These are phyloP conservation scores for Tolypocladium guangdongense DNA, from an alignment of 2,329 filamentous ascomycete genomes.

Conservation along the genomic window DNA sequence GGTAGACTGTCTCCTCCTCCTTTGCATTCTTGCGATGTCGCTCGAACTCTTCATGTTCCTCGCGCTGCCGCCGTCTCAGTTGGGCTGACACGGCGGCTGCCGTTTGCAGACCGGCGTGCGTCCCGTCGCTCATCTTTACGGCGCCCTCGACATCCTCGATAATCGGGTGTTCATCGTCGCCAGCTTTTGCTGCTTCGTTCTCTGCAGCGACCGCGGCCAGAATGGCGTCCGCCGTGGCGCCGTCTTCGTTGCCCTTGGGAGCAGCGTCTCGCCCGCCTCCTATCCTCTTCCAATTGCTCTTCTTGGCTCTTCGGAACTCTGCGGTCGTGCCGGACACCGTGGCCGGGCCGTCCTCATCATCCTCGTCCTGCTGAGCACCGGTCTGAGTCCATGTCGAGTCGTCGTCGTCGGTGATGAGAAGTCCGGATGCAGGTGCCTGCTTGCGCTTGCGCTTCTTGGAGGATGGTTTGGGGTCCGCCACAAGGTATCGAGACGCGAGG, in stretches of 20 bases:
- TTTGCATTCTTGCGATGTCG: conserved; percentile 29
- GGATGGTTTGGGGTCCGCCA: conserved; percentile 41
- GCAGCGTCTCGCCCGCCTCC: conserved; percentile 26
- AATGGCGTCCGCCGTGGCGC: conserved; percentile 62
- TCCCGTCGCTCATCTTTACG: conserved; percentile 74
- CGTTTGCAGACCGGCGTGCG: conserved; percentile 76
- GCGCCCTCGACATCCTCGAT: conserved; percentile 35
- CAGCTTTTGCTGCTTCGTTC: conserved; percentile 37
- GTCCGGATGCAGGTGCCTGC: conserved; percentile 34
- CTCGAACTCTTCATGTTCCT: conserved; percentile 46
- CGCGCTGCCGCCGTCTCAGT: conserved; percentile 52
- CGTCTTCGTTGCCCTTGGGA: conserved; percentile 23
- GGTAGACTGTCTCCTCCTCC: conserved; percentile 78
- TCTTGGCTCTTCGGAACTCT: conserved; percentile 65
- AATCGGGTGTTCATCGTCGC: conserved; percentile 37
- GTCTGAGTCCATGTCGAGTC: conserved; percentile 39
- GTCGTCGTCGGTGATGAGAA: conserved; percentile 56
- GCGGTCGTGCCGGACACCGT: conserved; percentile 40
- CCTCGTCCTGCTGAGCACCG: conserved; percentile 30
- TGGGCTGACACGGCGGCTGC: conserved; percentile 67
- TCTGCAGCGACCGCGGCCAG: conserved; percentile 63
- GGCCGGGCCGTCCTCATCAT: conserved; percentile 41
- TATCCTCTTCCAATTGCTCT: conserved; percentile 69
- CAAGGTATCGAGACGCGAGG: conserved; percentile 82
- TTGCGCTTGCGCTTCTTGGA: conserved; percentile 56